Evolutionary conservation across 345 rosid species (phyloP).

Genomic region (Hibiscus syriacus): DNA sequence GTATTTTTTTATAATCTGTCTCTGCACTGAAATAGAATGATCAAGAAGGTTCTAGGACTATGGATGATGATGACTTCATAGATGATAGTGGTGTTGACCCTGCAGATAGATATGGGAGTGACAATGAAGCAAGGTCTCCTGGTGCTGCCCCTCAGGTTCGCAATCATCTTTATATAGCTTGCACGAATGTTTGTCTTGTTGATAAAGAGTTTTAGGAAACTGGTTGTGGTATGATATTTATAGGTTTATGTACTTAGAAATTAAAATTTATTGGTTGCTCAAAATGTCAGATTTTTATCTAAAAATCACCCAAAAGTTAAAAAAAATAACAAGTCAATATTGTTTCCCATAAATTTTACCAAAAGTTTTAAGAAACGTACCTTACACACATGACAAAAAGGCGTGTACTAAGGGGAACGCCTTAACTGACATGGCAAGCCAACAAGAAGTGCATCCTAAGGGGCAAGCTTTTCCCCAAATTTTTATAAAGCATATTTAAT

Average conservation of each 20-base stretch:
- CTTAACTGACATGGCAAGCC: no score
- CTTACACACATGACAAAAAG: no score
- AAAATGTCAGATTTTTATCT: no score
- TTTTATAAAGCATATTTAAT: no score
- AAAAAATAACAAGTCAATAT: no score
- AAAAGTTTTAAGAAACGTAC: no score
- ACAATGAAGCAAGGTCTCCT: conserved; percentile 49
- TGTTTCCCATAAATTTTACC: no score
- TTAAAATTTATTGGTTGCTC: neutral
- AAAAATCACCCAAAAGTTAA: no score
- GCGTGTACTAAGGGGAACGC: no score
- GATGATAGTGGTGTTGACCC: conserved; percentile 92
- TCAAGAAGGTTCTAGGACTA: conserved; percentile 70
- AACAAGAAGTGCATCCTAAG: no score
- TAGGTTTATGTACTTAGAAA: neutral
- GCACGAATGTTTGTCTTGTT: neutral
- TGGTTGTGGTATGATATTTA: neutral
- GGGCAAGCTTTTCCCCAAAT: no score
- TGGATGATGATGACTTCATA: conserved; percentile 92
- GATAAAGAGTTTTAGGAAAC: neutral
- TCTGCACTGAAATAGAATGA: conserved; percentile 52
- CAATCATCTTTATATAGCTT: conserved; percentile 16
- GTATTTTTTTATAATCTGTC: neutral
- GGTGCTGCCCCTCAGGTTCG: conserved; percentile 75
- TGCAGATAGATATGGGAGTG: conserved; percentile 63